Conservation (phyloP, 2,329 filamentous ascomycete genomes). For the Penicillium sp. region DNA sequence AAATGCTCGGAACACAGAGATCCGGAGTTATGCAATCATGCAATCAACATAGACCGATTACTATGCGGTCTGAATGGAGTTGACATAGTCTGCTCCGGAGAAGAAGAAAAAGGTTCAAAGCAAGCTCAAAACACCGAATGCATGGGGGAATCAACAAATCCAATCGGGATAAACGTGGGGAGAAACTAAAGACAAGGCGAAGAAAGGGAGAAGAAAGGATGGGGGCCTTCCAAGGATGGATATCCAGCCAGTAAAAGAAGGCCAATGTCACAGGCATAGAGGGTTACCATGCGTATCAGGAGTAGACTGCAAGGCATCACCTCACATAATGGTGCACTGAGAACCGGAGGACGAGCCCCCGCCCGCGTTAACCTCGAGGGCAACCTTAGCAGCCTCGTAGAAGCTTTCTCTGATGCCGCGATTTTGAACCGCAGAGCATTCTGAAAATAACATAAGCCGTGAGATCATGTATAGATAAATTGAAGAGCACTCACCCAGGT, state of each 20-base stretch:
- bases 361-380: slow-evolving; percentile 57
- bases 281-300: background rate
- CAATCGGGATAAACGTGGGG: background rate
- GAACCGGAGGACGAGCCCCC: slow-evolving; percentile 33
- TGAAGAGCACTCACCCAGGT: slow-evolving; percentile 61
- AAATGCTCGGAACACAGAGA: slow-evolving; percentile 17
- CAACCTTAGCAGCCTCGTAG: slow-evolving; percentile 93
- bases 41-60: background rate
- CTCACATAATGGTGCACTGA: slow-evolving; percentile 39
- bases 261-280: background rate
- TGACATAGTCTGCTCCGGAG: background rate
- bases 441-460: slow-evolving; percentile 43
- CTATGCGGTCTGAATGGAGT: background rate
- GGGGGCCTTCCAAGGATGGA: background rate
- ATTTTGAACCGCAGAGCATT: slow-evolving; percentile 98
- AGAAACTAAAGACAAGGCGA: slow-evolving; percentile 1
- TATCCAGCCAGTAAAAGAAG: background rate
- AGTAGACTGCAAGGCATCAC: background rate
- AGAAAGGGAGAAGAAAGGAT: background rate
- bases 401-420: slow-evolving; percentile 98
- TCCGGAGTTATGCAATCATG: slow-evolving; percentile 15
- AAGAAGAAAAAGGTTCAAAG: slow-evolving; percentile 7
- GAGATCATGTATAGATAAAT: background rate
- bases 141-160: slow-evolving; percentile 23
- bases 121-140: slow-evolving; percentile 17